Conservation (phyloP, 176 grass and related monocot species). For the Guadua angustifolia region DNA sequence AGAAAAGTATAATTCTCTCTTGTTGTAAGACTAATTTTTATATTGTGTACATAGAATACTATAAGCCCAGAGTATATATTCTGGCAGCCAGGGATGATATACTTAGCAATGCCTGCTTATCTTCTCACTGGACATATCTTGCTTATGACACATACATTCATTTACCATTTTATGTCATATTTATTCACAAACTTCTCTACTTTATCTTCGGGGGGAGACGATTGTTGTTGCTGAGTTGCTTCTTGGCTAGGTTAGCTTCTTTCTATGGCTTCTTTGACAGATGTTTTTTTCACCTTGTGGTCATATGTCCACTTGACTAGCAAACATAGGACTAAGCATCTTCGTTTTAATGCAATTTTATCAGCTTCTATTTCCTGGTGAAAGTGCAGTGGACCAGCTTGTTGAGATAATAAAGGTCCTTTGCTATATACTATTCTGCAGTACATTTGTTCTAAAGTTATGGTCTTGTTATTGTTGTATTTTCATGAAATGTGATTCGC, state of each 20-base stretch:
- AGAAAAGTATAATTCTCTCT: no score
- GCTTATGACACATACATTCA: no score
- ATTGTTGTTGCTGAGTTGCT: constrained; percentile 92
- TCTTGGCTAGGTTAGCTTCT: constrained; percentile 76
- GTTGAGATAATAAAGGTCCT: constrained; percentile 80
- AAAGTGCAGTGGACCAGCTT: constrained; percentile 84
- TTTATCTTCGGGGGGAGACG: no score
- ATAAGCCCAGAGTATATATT: no score
- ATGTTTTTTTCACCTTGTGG: constrained; percentile 10
- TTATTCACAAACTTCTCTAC: no score
- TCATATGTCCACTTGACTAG: not conserved
- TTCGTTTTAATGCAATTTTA: constrained; percentile 27
- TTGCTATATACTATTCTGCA: not conserved
- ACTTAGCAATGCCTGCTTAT: no score
- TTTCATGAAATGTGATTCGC: no score
- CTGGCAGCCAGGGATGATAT: no score
- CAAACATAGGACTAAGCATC: constrained; percentile 35
- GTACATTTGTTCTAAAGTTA: constrained; percentile 28
- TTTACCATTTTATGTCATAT: no score
- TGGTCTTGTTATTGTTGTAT: not conserved
- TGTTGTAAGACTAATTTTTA: no score
- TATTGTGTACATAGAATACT: no score
- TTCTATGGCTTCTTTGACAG: not conserved
- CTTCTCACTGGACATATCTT: no score
- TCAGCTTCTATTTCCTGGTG: constrained; percentile 73